A percentile compares a stretch with the other conserved stretches of the same genome.
phyloP scores from a whole-genome alignment of 2,329 filamentous ascomycete genomes.

The Macrophomina phaseolina region DNA sequence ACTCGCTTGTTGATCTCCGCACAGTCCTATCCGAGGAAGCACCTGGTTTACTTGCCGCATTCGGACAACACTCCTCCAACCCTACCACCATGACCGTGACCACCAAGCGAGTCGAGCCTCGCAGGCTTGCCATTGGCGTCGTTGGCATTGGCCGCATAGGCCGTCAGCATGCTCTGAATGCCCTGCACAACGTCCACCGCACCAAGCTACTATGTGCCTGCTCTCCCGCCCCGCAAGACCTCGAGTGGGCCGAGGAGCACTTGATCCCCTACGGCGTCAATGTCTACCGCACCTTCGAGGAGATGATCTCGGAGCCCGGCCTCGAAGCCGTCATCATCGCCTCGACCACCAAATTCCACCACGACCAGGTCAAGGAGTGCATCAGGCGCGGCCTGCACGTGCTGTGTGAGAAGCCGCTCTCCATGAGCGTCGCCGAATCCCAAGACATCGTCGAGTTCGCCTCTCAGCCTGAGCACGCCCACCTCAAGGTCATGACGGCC shows the following conservation, averaged over 20 bases:
- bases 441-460: slow-evolving; percentile 42
- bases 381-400: slow-evolving; percentile 46
- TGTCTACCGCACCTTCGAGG: slow-evolving; percentile 54
- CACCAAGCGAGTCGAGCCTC: slow-evolving; percentile 27
- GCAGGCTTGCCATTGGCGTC: slow-evolving; percentile 49
- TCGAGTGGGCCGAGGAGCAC: slow-evolving; percentile 52
- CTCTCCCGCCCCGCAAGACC: slow-evolving; percentile 53
- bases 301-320: slow-evolving; percentile 52
- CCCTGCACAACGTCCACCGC: slow-evolving; percentile 53
- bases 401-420: slow-evolving; percentile 49
- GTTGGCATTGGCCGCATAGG: slow-evolving; percentile 61
- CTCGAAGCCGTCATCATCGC: slow-evolving; percentile 51
- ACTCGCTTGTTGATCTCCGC: background rate
- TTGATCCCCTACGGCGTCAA: slow-evolving; percentile 53
- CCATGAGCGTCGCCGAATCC: slow-evolving; percentile 38
- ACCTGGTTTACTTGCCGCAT: slow-evolving; percentile 6
- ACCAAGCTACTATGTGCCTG: slow-evolving; percentile 58
- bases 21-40: background rate
- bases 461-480: slow-evolving; percentile 37
- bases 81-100: background rate
- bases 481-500: slow-evolving; percentile 53
- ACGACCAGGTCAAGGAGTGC: slow-evolving; percentile 41
- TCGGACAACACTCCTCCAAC: background rate
- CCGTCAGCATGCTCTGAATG: slow-evolving; percentile 57
- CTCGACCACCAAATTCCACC: slow-evolving; percentile 44